Base-by-base conservation (phyloP, 805 yeast species). In the Candida sanyiensis region DNA sequence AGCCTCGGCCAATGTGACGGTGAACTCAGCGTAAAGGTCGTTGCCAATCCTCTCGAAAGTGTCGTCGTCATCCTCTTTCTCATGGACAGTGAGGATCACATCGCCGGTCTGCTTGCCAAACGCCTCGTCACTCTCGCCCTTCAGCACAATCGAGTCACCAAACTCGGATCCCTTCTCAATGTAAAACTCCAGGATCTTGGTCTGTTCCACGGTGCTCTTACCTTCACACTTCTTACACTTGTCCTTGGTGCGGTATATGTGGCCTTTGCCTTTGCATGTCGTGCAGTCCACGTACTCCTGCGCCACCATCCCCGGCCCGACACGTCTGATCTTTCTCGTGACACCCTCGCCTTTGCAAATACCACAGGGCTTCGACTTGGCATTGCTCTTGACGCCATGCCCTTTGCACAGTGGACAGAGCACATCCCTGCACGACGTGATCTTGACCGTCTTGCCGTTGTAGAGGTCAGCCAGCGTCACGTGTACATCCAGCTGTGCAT, bases 181-280 rank as follows among this genome's bases (percentile, higher is more conserved):
- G 47, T 77, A 77, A 43, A 93, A 85, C 52, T 86, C 94, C 42
- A 89, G 59, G 8, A 81, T 72, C 52, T 83, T 81, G 17, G 79
- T 71, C 51, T 84, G 85, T 43, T 79, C 80, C 3, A 66, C 62
- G 3, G 74, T 63, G 19, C 80, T 74, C 6, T 61, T 61, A 3
- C 96, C 96, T 16, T 61, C 57, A 63, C 98, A 90, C 43, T 68
- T 69, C 49, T 77, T 82, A 66, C 98, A 90, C 45, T 69, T 67
- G 56, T 87, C 95, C 55, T 81, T 84, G 20, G 72, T 57, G 37
- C 77, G 65, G 51, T 65, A 72, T 6, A 70, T 63, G 35, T 69
- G 62, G 3, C 97, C 96, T 16, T 65, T 61, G 10, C 94, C 96
- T 21, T 69, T 63, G 66, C 97, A 90, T 7, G 67, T 61, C 4